phyloP scores from a whole-genome alignment of 108 stramenopile species.

The Nannochloropsis salina region DNA sequence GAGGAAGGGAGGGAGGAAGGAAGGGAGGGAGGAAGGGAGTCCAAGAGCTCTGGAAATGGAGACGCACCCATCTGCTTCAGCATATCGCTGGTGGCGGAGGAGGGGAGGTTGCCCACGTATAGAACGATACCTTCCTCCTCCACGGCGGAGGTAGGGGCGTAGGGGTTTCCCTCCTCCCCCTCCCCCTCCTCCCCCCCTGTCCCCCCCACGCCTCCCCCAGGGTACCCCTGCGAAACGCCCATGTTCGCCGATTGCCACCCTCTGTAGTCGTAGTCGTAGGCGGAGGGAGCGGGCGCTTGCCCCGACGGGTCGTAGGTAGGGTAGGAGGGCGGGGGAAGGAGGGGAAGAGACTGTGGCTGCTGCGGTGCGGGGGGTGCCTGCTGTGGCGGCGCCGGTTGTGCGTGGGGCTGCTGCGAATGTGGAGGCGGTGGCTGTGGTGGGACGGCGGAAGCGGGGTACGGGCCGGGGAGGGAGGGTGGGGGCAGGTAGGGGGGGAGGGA shows the following conservation, averaged over 20 bases:
- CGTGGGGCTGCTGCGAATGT: neutral
- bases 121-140: neutral
- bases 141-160: conserved; percentile 1
- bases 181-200: neutral
- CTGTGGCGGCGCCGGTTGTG: too few species aligned
- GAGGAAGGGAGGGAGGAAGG: neutral
- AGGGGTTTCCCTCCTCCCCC: neutral
- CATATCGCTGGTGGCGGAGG: neutral
- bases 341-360: too few species aligned
- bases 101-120: neutral
- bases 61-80: neutral
- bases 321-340: neutral
- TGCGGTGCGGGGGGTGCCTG: too few species aligned
- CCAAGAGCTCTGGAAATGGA: neutral
- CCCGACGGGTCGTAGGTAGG: neutral
- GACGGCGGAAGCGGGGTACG: neutral
- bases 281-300: neutral
- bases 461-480: neutral
- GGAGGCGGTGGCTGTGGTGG: neutral
- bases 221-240: neutral
- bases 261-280: neutral
- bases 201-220: neutral
- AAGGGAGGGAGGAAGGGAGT: neutral
- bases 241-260: neutral
- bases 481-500: neutral